Evolutionary conservation across 2,329 filamentous ascomycete genomes (phyloP).

Genomic region (Cladosporium sp.): DNA sequence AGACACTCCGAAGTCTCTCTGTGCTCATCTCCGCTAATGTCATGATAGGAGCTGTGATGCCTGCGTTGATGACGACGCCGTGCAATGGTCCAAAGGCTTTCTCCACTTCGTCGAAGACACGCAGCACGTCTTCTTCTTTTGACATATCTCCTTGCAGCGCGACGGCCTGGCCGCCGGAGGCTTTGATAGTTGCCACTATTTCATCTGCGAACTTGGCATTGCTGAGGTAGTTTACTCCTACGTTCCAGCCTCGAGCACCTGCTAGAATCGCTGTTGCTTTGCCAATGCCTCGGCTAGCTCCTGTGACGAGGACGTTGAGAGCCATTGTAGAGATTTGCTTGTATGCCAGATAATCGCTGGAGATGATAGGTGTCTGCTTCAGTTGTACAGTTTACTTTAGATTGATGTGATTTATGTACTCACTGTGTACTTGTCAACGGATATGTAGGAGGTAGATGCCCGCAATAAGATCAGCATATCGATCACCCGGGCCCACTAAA

Average conservation of each 20-base stretch:
- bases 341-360: not conserved
- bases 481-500: not conserved
- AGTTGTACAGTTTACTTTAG: not conserved
- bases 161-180: constrained; percentile 26
- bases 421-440: not conserved
- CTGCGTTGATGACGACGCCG: constrained; percentile 33
- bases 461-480: not conserved
- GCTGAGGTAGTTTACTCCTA: constrained; percentile 31
- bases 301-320: constrained; percentile 28
- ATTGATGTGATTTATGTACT: not conserved
- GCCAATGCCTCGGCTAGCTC: constrained; percentile 31
- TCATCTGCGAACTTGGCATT: constrained; percentile 25
- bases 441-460: not conserved
- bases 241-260: constrained; percentile 28
- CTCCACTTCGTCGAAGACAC: constrained; percentile 29
- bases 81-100: constrained; percentile 24
- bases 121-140: constrained; percentile 26
- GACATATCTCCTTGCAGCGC: constrained; percentile 27
- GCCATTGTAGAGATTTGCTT: not conserved
- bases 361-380: not conserved
- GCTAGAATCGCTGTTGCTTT: constrained; percentile 28
- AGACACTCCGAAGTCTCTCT: constrained; percentile 25
- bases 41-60: constrained; percentile 28
- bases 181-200: constrained; percentile 24
- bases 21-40: constrained; percentile 28